Conservation (phyloP, 2,329 filamentous ascomycete species). For the Colletotrichum musicola region DNA sequence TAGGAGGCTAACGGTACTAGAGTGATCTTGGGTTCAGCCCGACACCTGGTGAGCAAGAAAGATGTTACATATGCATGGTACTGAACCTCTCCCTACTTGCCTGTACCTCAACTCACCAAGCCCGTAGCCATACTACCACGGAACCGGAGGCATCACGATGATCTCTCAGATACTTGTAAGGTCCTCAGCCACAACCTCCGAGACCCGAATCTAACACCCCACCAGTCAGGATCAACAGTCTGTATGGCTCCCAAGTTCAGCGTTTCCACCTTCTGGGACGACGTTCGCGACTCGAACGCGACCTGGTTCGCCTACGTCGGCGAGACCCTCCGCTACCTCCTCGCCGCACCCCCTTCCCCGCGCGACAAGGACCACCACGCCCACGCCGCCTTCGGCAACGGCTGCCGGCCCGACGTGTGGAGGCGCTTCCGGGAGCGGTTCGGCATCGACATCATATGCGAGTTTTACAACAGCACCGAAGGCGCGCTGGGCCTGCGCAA, state of each 20-base stretch:
- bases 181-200: slow-evolving; percentile 44
- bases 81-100: rapidly evolving
- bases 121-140: slow-evolving; percentile 71
- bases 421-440: slow-evolving; percentile 63
- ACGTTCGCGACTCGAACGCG: slow-evolving; percentile 75
- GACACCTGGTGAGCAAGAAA: background rate
- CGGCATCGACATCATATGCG: slow-evolving; percentile 69
- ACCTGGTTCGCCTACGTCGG: slow-evolving; percentile 84
- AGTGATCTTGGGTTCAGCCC: slow-evolving; percentile 7
- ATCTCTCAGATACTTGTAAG: slow-evolving; percentile 68
- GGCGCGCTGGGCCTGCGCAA: slow-evolving; percentile 75
- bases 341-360: slow-evolving; percentile 74
- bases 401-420: slow-evolving; percentile 78
- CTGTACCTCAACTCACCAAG: background rate
- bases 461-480: slow-evolving; percentile 86
- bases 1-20: background rate
- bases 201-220: background rate
- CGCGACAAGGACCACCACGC: slow-evolving; percentile 71
- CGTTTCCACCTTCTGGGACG: slow-evolving; percentile 77
- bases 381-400: slow-evolving; percentile 74
- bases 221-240: slow-evolving; percentile 59
- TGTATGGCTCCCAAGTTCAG: slow-evolving; percentile 78
- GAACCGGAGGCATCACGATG: slow-evolving; percentile 74
- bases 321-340: slow-evolving; percentile 80
- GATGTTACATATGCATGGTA: slow-evolving; percentile 34